Evolutionary conservation across 2,329 filamentous ascomycete species (phyloP).

Genomic region (Cladosporium colombiae): DNA sequence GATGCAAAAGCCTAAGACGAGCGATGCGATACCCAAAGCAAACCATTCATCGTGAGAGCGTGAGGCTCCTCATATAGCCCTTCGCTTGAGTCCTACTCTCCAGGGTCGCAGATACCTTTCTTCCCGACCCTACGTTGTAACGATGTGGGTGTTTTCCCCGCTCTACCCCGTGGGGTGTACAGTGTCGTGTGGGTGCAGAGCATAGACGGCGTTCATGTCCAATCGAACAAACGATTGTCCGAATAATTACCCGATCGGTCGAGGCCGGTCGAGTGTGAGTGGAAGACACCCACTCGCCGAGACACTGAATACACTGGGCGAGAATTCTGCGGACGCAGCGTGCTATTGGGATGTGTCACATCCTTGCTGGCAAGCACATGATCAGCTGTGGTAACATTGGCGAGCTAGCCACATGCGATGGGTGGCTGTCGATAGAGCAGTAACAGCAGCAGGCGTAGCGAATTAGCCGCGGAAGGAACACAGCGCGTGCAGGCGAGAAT

Average conservation of each 20-base stretch:
- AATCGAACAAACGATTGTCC: neutral
- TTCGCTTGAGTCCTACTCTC: constrained; percentile 6
- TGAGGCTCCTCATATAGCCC: constrained; percentile 16
- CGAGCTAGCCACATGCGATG: constrained; percentile 14
- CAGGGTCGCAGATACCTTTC: constrained; percentile 18
- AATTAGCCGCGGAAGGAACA: neutral
- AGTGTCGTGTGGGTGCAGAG: neutral
- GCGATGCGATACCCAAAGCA: constrained; percentile 14
- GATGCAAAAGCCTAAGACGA: constrained; percentile 3
- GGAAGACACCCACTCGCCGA: constrained; percentile 12
- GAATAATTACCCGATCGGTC: constrained; percentile 5
- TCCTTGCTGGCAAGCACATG: constrained; percentile 5
- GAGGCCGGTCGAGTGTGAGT: constrained; percentile 9
- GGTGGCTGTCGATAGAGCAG: constrained; percentile 11
- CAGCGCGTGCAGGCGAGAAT: neutral
- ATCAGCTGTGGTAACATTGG: constrained; percentile 9
- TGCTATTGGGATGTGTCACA: neutral
- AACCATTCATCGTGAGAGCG: neutral
- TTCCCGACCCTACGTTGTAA: constrained; percentile 14
- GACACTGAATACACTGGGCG: constrained; percentile 17
- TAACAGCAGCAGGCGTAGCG: neutral
- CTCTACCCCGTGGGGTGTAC: constrained; percentile 18
- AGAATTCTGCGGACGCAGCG: constrained; percentile 13
- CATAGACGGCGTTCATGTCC: constrained; percentile 1
- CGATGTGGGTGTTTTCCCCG: constrained; percentile 4